Evolutionary conservation across 2,329 filamentous ascomycete species (phyloP).

Genomic region (Colletotrichum trifolii): DNA sequence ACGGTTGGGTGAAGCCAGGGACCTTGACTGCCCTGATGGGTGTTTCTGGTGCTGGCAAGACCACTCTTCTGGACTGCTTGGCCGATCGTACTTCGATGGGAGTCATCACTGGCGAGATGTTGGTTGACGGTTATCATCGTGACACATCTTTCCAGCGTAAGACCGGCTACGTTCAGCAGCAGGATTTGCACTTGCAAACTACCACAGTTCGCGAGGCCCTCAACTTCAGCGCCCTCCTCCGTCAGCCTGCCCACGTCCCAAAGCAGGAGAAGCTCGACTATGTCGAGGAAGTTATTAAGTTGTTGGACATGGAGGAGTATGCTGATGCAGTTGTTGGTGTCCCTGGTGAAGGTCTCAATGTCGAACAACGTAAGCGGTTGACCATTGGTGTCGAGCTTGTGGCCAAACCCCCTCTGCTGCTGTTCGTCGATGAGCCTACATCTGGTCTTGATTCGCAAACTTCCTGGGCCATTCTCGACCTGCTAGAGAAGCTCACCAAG

Average conservation of each 20-base stretch:
- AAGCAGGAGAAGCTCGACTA: slow-evolving; percentile 84
- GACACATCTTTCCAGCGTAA: slow-evolving; percentile 90
- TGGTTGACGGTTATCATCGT: slow-evolving; percentile 71
- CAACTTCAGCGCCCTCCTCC: slow-evolving; percentile 84
- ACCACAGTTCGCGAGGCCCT: slow-evolving; percentile 90
- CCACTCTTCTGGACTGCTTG: slow-evolving; percentile 86
- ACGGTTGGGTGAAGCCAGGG: slow-evolving; percentile 94
- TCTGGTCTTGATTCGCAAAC: slow-evolving; percentile 94
- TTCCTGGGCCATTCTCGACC: slow-evolving; percentile 89
- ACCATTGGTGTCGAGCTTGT: slow-evolving; percentile 97
- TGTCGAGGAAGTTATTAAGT: slow-evolving; percentile 89
- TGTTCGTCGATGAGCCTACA: slow-evolving; percentile 95
- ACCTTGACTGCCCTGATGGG: slow-evolving; percentile 92
- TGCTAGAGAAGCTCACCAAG: slow-evolving; percentile 90
- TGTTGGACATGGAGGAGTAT: slow-evolving; percentile 90
- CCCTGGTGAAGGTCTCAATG: slow-evolving; percentile 85
- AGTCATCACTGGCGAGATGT: slow-evolving; percentile 86
- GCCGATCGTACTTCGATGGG: slow-evolving; percentile 90
- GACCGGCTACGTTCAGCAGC: slow-evolving; percentile 92
- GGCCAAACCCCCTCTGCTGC: slow-evolving; percentile 87
- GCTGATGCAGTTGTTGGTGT: slow-evolving; percentile 92
- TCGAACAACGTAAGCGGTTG: slow-evolving; percentile 78
- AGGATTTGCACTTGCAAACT: slow-evolving; percentile 88
- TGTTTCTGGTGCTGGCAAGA: slow-evolving; percentile 93
- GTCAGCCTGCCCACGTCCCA: slow-evolving; percentile 81